phyloP scores from a whole-genome alignment of 257 asterid species.

The Hygrophila difformis region DNA sequence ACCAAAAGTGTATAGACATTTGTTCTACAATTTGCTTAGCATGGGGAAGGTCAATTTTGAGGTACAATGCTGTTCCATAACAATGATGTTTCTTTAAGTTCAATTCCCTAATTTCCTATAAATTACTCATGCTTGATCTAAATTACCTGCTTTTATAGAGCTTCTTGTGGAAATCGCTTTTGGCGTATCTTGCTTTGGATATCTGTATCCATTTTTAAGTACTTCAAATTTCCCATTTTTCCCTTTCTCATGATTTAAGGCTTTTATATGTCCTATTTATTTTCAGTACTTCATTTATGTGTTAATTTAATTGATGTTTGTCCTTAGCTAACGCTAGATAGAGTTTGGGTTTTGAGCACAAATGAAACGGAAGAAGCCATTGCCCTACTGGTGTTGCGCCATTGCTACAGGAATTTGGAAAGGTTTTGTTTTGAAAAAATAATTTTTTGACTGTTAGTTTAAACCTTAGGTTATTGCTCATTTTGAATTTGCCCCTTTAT shows the following conservation, averaged over 20 bases:
- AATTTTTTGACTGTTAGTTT: background rate
- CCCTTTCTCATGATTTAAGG: too few species aligned
- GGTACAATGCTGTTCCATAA: conserved; percentile 25
- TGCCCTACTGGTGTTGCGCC: conserved; percentile 22
- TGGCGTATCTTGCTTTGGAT: conserved; percentile 49
- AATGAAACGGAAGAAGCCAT: conserved; percentile 32
- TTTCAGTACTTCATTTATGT: too few species aligned
- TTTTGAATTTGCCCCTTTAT: conserved; percentile 7
- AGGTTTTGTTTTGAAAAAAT: conserved; percentile 37
- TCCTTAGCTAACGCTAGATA: conserved; percentile 58
- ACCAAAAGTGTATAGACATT: conserved; percentile 73
- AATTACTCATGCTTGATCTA: background rate
- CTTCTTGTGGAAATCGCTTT: conserved; percentile 44
- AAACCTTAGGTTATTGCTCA: background rate
- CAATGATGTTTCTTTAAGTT: background rate
- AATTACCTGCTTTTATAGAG: conserved; percentile 34
- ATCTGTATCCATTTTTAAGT: conserved; percentile 53
- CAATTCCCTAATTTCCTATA: too few species aligned
- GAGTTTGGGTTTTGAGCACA: conserved; percentile 38
- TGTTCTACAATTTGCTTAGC: conserved; percentile 57
- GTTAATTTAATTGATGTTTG: too few species aligned
- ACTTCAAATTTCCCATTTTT: background rate
- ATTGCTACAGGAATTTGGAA: conserved; percentile 30
- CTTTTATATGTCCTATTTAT: too few species aligned
- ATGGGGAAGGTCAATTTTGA: conserved; percentile 30